Conservation (phyloP, 2,329 filamentous ascomycete species). For the Alternaria longipes region DNA sequence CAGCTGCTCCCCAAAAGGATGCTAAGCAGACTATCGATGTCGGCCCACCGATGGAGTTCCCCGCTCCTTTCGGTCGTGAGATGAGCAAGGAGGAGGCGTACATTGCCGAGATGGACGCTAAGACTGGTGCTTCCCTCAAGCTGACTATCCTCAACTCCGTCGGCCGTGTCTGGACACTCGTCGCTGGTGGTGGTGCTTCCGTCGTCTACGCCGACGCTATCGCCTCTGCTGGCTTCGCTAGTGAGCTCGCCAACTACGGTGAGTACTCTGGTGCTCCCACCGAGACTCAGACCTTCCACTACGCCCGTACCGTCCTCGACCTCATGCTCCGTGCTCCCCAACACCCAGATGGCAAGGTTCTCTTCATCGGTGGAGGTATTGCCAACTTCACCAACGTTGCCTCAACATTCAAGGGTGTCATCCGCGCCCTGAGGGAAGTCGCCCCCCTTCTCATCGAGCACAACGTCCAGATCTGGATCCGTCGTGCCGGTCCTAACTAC, state of each 20-base stretch:
- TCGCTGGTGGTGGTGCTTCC: constrained; percentile 98
- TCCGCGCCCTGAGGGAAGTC: constrained; percentile 92
- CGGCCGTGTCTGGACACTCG: constrained; percentile 96
- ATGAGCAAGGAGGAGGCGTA: constrained; percentile 99
- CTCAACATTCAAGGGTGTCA: constrained; percentile 99
- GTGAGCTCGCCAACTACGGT: constrained; percentile 98
- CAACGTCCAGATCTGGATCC: constrained; percentile 98
- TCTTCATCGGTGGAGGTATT: constrained; percentile 99
- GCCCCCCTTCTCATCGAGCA: constrained; percentile 88
- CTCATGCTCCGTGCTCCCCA: constrained; percentile 93
- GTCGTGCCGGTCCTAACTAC: constrained; percentile 93
- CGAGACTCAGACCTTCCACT: constrained; percentile 99
- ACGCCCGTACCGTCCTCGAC: constrained; percentile 95
- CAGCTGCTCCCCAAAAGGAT: constrained; percentile 66
- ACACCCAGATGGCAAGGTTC: constrained; percentile 90
- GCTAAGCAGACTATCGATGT: constrained; percentile 93
- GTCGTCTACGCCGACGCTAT: constrained; percentile 99
- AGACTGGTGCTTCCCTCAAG: constrained; percentile 99
- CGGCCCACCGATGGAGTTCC: constrained; percentile 98
- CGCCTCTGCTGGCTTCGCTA: constrained; percentile 91
- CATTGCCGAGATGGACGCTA: constrained; percentile 97
- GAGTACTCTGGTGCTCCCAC: constrained; percentile 99
- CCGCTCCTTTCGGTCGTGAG: constrained; percentile 97
- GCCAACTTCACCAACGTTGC: constrained; percentile 99
- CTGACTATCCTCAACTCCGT: constrained; percentile 92